A percentile compares a stretch with the other conserved stretches of the same genome.
Evolutionary conservation across 176 grass and related monocot genomes (phyloP).

Genomic region (Canna indica): DNA sequence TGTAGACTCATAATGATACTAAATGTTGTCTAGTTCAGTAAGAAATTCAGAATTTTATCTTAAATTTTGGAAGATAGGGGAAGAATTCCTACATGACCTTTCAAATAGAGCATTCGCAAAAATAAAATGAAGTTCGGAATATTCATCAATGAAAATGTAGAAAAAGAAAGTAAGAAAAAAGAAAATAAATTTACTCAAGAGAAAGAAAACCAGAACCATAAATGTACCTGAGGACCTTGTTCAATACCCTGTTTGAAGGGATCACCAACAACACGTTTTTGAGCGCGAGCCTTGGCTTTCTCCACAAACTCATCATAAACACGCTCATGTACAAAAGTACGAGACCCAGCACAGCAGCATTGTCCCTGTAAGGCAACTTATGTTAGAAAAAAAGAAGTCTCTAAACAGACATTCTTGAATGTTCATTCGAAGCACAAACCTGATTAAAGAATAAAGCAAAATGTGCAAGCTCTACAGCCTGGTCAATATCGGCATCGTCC

Average conservation of each 20-base stretch:
- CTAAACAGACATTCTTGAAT: not conserved
- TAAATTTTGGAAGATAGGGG: no score
- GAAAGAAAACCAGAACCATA: not conserved
- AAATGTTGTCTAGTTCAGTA: no score
- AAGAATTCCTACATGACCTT: no score
- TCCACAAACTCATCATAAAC: slow-evolving; percentile 94
- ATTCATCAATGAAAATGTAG: no score
- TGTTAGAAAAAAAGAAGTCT: not conserved
- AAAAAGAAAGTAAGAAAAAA: not conserved
- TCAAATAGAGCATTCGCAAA: no score
- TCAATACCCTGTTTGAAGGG: slow-evolving; percentile 75
- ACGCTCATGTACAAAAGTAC: slow-evolving; percentile 82
- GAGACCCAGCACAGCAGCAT: slow-evolving; percentile 92
- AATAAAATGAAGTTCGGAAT: no score
- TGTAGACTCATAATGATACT: no score
- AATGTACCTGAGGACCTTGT: slow-evolving; percentile 75
- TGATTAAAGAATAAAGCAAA: slow-evolving; percentile 92
- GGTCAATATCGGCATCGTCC: slow-evolving; percentile 75
- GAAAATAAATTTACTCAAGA: not conserved
- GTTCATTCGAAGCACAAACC: slow-evolving; percentile 27
- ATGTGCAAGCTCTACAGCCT: slow-evolving; percentile 88
- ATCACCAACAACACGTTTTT: slow-evolving; percentile 76
- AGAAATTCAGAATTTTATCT: no score
- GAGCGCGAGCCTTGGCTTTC: slow-evolving; percentile 66
- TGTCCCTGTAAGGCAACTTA: slow-evolving; percentile 40